Conservation (phyloP, 108 stramenopile species). For the Chaetoceros tenuissimus region DNA sequence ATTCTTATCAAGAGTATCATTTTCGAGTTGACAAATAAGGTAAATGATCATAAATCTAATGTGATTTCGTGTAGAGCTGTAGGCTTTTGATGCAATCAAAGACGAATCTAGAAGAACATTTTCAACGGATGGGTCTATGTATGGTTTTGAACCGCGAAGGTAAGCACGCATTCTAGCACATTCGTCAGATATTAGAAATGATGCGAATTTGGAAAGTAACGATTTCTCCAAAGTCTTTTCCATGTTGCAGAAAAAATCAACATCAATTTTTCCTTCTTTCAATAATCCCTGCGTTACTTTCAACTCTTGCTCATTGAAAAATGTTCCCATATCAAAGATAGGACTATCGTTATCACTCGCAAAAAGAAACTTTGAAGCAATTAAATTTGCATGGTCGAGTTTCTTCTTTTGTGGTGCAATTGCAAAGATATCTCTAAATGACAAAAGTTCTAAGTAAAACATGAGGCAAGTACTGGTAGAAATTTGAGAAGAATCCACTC, state of each 20-base stretch:
- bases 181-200: constrained; percentile 59
- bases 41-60: constrained; percentile 54
- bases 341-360: constrained; percentile 31
- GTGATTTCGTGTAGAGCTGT: constrained; percentile 27
- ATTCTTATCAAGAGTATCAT: constrained; percentile 13
- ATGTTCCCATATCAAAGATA: constrained; percentile 48
- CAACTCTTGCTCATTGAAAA: constrained; percentile 34
- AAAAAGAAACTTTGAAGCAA: constrained; percentile 49
- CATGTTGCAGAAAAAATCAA: constrained; percentile 52
- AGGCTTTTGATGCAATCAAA: constrained; percentile 12
- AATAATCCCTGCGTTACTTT: constrained; percentile 39
- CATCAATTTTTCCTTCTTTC: constrained; percentile 17
- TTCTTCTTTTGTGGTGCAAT: constrained; percentile 25
- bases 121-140: constrained; percentile 19
- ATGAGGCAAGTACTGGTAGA: constrained; percentile 46
- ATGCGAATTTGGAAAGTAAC: constrained; percentile 41
- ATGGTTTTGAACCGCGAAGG: constrained; percentile 54
- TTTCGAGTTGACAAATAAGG: constrained; percentile 49
- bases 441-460: constrained; percentile 56
- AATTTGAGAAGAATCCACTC: constrained; percentile 16
- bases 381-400: constrained; percentile 26
- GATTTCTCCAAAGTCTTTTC: constrained; percentile 42
- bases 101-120: constrained; percentile 24
- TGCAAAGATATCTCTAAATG: constrained; percentile 45
- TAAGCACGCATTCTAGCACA: constrained; percentile 82